Conservation (phyloP, 352 stramenopile species). For the Peronosclerospora sorghi region DNA sequence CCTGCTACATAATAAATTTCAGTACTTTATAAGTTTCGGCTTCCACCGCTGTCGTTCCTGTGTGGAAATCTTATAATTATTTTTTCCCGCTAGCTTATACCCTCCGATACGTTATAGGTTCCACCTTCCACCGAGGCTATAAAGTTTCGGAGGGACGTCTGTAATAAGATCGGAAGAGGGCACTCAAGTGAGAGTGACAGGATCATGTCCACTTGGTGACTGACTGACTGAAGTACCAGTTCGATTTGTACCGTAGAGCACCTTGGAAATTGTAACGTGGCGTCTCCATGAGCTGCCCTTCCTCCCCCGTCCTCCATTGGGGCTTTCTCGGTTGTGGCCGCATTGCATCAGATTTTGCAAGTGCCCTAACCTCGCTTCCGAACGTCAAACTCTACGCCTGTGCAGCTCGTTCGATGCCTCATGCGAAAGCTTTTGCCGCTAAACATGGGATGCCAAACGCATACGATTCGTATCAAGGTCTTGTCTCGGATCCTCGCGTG, state of each 20-base stretch:
- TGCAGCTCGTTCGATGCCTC: slow-evolving; percentile 33
- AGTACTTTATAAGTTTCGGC: too few relatives aligned
- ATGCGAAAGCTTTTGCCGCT: slow-evolving; percentile 35
- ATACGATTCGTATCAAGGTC: slow-evolving; percentile 81
- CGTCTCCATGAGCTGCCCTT: not conserved
- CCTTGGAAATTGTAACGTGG: too few relatives aligned
- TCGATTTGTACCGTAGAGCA: too few relatives aligned
- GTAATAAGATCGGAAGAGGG: slow-evolving; percentile 5
- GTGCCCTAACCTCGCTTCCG: slow-evolving; percentile 25
- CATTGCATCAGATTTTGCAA: slow-evolving; percentile 52
- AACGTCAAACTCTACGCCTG: slow-evolving; percentile 31
- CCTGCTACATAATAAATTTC: too few relatives aligned
- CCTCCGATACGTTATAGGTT: too few relatives aligned
- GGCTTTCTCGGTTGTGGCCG: slow-evolving; percentile 59
- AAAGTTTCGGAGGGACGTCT: too few relatives aligned
- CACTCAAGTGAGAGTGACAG: slow-evolving; percentile 1
- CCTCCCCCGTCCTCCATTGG: slow-evolving; percentile 28
- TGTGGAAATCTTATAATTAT: too few relatives aligned
- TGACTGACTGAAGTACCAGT: too few relatives aligned
- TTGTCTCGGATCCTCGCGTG: slow-evolving; percentile 65
- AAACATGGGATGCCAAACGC: slow-evolving; percentile 20
- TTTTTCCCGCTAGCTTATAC: too few relatives aligned
- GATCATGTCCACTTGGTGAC: too few relatives aligned
- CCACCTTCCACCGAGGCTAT: too few relatives aligned
- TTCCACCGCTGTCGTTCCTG: too few relatives aligned